phyloP scores from a whole-genome alignment of 257 asterid genomes.

The Solanum chiquidenum region DNA sequence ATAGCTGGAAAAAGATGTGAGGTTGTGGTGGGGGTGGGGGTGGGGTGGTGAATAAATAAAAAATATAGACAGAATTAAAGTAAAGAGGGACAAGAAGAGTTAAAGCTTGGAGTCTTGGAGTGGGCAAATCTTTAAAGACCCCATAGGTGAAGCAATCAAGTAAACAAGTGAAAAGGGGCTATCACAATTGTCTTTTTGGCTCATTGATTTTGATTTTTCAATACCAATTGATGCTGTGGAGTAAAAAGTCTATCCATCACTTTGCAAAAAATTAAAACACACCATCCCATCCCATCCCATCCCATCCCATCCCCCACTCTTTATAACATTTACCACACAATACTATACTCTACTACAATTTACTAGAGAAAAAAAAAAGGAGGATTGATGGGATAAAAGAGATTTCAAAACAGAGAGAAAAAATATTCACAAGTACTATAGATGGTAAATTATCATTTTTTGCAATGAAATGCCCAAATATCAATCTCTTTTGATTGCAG shows the following conservation, averaged over 20 bases:
- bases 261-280: neutral
- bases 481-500: neutral
- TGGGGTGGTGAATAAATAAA: neutral
- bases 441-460: neutral
- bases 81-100: neutral
- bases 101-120: slow-evolving; percentile 51
- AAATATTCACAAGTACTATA: neutral
- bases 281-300: neutral
- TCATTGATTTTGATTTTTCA: neutral
- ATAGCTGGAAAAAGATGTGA: slow-evolving; percentile 19
- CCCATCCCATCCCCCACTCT: neutral
- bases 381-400: neutral
- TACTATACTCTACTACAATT: neutral
- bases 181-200: neutral
- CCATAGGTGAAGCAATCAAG: slow-evolving; percentile 21
- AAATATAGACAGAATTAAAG: neutral
- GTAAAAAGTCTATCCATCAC: slow-evolving; percentile 7
- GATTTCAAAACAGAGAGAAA: neutral
- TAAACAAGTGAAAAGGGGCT: neutral
- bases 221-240: slow-evolving; percentile 4
- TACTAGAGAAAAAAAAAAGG: neutral
- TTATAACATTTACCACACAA: neutral
- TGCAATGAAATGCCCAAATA: neutral
- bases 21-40: neutral
- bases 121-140: slow-evolving; percentile 41